Percentiles rank a stretch among this genome's conserved stretches.
Evolutionary conservation across 225 moss, liverwort and hornwort species (phyloP).

Genomic region (Rhytidiadelphus loreus): DNA sequence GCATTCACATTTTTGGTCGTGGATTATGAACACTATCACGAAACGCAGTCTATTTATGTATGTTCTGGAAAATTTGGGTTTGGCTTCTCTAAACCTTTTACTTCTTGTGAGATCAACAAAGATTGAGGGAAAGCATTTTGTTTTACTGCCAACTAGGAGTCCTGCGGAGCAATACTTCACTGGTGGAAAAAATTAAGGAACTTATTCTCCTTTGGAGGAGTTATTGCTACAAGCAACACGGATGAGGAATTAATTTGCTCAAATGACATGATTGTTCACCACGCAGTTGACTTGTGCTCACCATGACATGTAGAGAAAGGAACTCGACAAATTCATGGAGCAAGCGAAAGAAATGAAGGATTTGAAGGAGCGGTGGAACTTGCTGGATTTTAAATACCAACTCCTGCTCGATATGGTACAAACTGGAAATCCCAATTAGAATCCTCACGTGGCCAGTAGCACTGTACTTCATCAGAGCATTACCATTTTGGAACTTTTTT

Average conservation of each 20-base stretch:
- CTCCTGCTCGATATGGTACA: slow-evolving; percentile 82
- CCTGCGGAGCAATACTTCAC: neutral
- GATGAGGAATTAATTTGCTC: neutral
- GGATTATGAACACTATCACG: neutral
- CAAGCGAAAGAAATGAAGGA: slow-evolving; percentile 88
- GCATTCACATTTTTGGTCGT: neutral
- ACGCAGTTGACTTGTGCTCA: neutral
- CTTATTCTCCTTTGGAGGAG: neutral
- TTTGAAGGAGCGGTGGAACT: slow-evolving; percentile 81
- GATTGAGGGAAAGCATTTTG: neutral
- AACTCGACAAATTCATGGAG: slow-evolving; percentile 51
- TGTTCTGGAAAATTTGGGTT: neutral
- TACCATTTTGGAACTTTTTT: neutral
- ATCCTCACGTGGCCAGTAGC: neutral
- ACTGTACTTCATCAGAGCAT: neutral
- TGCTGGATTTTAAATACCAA: slow-evolving; percentile 86
- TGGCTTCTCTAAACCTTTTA: neutral
- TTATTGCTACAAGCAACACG: neutral
- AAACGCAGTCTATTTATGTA: neutral
- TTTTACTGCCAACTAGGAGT: neutral
- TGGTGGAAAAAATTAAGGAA: neutral
- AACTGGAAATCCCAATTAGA: neutral
- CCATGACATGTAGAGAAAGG: slow-evolving; percentile 46
- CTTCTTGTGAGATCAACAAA: neutral
- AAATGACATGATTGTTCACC: neutral